These are phyloP conservation scores for Tripterygium wilfordii DNA, from an alignment of 177 flowering plant species.

Conservation along the genomic window DNA sequence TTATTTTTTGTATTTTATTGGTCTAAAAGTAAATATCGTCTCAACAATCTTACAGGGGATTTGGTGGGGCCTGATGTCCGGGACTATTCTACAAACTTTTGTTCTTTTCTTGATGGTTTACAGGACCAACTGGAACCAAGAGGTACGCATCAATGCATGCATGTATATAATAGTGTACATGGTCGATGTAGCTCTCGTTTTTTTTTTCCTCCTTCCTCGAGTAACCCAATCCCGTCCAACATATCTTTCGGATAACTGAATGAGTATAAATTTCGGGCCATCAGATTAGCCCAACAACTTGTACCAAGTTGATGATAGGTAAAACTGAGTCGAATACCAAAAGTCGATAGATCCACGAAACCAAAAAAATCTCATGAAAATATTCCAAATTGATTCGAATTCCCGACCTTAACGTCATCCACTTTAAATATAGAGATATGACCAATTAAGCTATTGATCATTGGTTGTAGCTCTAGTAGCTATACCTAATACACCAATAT, in stretches of 20 bases:
- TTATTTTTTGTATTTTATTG: background rate
- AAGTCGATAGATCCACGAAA: too few relatives aligned
- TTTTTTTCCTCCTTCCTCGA: background rate
- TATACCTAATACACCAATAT: too few relatives aligned
- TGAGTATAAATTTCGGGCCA: background rate
- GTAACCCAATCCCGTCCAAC: too few relatives aligned
- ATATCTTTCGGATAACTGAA: too few relatives aligned
- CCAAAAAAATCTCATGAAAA: too few relatives aligned
- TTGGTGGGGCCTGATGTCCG: constrained; percentile 61
- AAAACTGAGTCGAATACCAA: too few relatives aligned
- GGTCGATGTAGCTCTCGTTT: background rate
- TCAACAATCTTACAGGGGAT: constrained; percentile 41
- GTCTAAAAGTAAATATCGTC: background rate
- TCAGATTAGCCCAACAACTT: background rate
- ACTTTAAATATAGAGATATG: too few relatives aligned
- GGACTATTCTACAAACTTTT: constrained; percentile 39
- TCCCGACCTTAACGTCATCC: too few relatives aligned
- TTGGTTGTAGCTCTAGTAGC: too few relatives aligned
- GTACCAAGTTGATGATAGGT: background rate
- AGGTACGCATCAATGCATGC: constrained; percentile 6
- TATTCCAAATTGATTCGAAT: too few relatives aligned
- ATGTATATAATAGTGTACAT: too few relatives aligned
- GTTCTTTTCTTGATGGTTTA: constrained; percentile 41
- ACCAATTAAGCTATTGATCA: too few relatives aligned
- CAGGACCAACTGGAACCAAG: constrained; percentile 58